These are phyloP conservation scores for Ochetophila trinervis DNA, from an alignment of 306 rosid species.

Conservation along the genomic window DNA sequence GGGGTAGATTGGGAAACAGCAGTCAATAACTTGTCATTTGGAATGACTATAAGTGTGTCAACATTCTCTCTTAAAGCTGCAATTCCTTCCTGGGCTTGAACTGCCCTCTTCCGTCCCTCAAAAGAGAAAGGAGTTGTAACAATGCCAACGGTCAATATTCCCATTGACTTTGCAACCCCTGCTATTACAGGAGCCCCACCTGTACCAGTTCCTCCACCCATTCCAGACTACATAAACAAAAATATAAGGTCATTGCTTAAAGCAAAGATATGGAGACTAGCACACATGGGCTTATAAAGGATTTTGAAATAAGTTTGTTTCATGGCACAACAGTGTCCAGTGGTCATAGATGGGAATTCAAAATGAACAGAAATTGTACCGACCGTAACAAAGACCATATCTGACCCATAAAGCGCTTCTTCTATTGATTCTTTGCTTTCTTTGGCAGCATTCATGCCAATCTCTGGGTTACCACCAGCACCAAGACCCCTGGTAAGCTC, in stretches of 20 bases:
- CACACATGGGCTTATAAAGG: not conserved
- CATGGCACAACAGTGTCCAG: not conserved
- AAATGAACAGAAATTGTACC: slow-evolving; percentile 36
- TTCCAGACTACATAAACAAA: slow-evolving; percentile 71
- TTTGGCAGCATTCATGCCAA: slow-evolving; percentile 98
- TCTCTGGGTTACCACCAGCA: slow-evolving; percentile 97
- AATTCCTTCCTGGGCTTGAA: slow-evolving; percentile 99
- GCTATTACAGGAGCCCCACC: slow-evolving; percentile 99
- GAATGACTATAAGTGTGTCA: slow-evolving; percentile 95
- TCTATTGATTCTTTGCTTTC: slow-evolving; percentile 84
- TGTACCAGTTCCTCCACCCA: slow-evolving; percentile 99
- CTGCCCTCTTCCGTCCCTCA: slow-evolving; percentile 97
- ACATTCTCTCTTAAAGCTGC: slow-evolving; percentile 96
- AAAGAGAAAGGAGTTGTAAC: slow-evolving; percentile 98
- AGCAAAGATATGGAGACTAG: not conserved
- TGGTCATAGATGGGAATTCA: slow-evolving; percentile 18
- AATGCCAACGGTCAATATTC: slow-evolving; percentile 93
- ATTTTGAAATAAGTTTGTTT: not conserved
- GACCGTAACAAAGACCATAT: slow-evolving; percentile 98
- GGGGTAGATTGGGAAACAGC: slow-evolving; percentile 96
- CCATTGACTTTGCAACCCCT: slow-evolving; percentile 93
- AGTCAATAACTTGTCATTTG: slow-evolving; percentile 93
- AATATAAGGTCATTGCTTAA: slow-evolving; percentile 6
- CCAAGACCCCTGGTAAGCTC: slow-evolving; percentile 99
- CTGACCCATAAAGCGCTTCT: slow-evolving; percentile 88